Conservation (phyloP, 768 basidiomycete species). For the Boletus reticuloceps region DNA sequence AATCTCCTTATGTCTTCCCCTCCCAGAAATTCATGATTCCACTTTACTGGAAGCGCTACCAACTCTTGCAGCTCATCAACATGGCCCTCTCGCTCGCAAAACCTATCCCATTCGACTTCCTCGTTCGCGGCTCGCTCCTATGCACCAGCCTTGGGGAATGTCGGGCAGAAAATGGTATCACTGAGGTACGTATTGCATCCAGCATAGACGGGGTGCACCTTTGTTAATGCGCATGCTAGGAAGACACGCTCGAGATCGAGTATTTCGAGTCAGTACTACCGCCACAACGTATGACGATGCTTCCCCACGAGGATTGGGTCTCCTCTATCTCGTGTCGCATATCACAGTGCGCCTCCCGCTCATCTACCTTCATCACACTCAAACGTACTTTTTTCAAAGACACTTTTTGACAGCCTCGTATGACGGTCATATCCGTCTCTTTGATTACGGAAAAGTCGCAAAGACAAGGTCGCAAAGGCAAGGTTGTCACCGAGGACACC, state of each 20-base stretch:
- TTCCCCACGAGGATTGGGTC: conserved; percentile 94
- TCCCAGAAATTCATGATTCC: conserved; percentile 93
- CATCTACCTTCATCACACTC: neutral
- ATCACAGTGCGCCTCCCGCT: conserved; percentile 10
- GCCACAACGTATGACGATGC: conserved; percentile 72
- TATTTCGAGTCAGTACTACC: conserved; percentile 90
- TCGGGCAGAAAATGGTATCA: conserved; percentile 66
- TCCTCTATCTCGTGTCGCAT: conserved; percentile 26
- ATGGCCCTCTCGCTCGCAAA: conserved; percentile 76
- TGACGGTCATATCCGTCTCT: conserved; percentile 70
- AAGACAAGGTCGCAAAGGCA: conserved; percentile 27
- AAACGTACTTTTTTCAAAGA: conserved; percentile 33
- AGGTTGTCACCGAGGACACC: conserved; percentile 17
- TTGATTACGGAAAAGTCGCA: conserved; percentile 40
- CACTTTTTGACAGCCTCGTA: conserved; percentile 78
- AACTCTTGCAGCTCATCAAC: conserved; percentile 95
- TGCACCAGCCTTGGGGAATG: conserved; percentile 69
- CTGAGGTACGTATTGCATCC: conserved; percentile 48
- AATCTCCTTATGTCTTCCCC: conserved; percentile 30
- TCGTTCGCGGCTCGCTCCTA: conserved; percentile 80
- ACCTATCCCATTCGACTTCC: conserved; percentile 90
- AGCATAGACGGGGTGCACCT: neutral
- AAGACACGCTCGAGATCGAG: conserved; percentile 89
- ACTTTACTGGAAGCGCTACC: conserved; percentile 86
- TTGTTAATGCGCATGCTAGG: conserved; percentile 41